Conservation (phyloP, 768 basidiomycete genomes). For the Suillus cothurnatus region DNA sequence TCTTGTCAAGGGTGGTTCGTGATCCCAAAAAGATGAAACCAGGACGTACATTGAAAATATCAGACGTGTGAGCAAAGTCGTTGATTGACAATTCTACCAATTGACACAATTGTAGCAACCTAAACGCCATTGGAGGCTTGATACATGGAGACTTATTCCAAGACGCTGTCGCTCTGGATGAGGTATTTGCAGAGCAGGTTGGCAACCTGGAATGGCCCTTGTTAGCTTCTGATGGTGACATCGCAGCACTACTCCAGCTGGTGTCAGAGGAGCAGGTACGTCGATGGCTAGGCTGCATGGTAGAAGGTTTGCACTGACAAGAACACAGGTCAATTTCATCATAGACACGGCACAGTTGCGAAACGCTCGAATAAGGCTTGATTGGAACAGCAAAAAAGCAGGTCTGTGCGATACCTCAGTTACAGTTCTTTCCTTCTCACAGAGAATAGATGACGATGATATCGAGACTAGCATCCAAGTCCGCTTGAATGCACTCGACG, state of each 20-base stretch:
- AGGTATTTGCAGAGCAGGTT: conserved; percentile 48
- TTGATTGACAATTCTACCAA: conserved; percentile 3
- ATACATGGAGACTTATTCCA: conserved; percentile 66
- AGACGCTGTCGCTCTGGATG: conserved; percentile 69
- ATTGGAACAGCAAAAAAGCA: conserved; percentile 91
- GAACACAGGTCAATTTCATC: conserved; percentile 64
- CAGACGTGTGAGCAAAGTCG: conserved; percentile 53
- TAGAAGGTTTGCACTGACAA: not conserved
- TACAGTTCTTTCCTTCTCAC: not conserved
- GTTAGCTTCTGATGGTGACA: conserved; percentile 78
- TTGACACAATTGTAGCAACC: conserved; percentile 49
- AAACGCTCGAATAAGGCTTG: conserved; percentile 54
- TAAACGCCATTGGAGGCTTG: conserved; percentile 64
- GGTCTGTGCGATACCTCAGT: conserved; percentile 42
- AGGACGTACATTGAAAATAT: conserved; percentile 75
- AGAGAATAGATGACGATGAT: conserved; percentile 72
- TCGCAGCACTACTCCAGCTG: conserved; percentile 74
- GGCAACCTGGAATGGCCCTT: conserved; percentile 80
- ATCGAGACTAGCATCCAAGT: conserved; percentile 71
- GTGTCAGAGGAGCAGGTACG: conserved; percentile 78
- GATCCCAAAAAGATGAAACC: conserved; percentile 66
- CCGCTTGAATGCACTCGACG: conserved; percentile 16
- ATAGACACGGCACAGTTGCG: conserved; percentile 67
- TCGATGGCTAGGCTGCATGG: not conserved
- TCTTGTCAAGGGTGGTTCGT: conserved; percentile 66